These are phyloP conservation scores for Penicillium canariense DNA, from an alignment of 495 filamentous ascomycete genomes.

Conservation along the genomic window DNA sequence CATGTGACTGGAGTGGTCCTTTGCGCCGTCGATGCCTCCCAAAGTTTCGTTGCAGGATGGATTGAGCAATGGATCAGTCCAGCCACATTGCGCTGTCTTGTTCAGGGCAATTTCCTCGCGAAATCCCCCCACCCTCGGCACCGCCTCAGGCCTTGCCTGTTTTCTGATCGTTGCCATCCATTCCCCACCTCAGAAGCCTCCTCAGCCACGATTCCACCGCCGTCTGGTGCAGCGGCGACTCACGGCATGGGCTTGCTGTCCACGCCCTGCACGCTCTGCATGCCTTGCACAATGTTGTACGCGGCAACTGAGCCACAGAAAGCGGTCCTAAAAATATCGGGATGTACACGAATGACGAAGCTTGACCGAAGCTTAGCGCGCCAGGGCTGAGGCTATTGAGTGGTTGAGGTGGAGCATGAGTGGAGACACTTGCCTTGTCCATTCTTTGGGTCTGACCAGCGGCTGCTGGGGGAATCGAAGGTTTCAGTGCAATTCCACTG, in stretches of 20 bases:
- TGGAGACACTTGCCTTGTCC: not conserved
- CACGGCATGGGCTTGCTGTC: no score
- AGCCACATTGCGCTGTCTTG: not conserved
- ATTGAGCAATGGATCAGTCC: not conserved
- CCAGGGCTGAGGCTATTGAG: not conserved
- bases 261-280: no score
- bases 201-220: not conserved
- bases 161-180: not conserved
- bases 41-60: not conserved
- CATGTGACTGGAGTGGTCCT: slow-evolving; percentile 1
- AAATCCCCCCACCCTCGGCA: not conserved
- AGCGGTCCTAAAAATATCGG: slow-evolving; percentile 1
- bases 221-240: not conserved
- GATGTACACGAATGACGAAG: slow-evolving; percentile 18
- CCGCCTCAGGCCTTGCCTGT: not conserved
- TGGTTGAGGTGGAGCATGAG: not conserved
- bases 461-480: not conserved
- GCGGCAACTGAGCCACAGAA: not conserved
- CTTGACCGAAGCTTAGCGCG: slow-evolving; percentile 22
- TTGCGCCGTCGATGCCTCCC: not conserved
- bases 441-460: not conserved
- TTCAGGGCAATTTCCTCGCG: not conserved
- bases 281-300: not conserved
- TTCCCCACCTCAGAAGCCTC: not conserved
- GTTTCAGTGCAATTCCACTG: not conserved